Evolutionary conservation across 495 filamentous ascomycete genomes (phyloP), one percentile per base, ranked within the genome.

Genomic region (Lophiostoma macrostomum): DNA sequence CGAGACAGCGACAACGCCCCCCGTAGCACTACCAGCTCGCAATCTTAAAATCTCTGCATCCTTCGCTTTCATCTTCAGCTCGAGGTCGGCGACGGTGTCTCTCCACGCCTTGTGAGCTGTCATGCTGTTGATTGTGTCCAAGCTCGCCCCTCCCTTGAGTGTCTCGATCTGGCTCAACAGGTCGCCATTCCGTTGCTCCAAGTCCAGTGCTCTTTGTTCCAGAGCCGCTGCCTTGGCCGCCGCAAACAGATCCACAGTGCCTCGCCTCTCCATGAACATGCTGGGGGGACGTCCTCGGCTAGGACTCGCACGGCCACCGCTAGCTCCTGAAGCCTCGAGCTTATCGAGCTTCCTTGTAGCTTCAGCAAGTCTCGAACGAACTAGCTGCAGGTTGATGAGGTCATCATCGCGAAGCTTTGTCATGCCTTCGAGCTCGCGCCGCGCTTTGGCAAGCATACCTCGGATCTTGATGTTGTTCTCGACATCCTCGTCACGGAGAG

Each of bases 401-500:
- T 69, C 66, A 3, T 67, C 66, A 28, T 69, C 66, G 19, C 66
- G 58, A 11, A 69, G 56, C 34, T 64, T 61, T 7, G 48, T 63
- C 53, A 67, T 64, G 8, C 53, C 53, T 20, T 59, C 66, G 32
- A 67, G 64, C 13, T 63, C 58, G 4, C 62, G 49, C 5, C 66
- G 64, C 24, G 64, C 62, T 40, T 69, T 58, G 14, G 66, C 66
- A 5, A 69, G 61, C 16, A 69, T 54, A 22, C 56, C 56, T 4
- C 66, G 61, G 31, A 67, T 55, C 42, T 61, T 62, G 49, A 67
- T 65, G 42, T 64, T 60, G 50, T 67, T 69, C 24, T 58, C 49
- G 4, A 69, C 61, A 38, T 69, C 66, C 46, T 69, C 66, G 37
- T 69, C 66, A 19, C 66, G 56, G 8, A 69, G 62, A 5, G 64